A percentile compares a stretch with the other conserved stretches of the same genome.
These are phyloP conservation scores for Aspergillus clavatus DNA, from an alignment of 2,329 filamentous ascomycete species.

Conservation along the genomic window DNA sequence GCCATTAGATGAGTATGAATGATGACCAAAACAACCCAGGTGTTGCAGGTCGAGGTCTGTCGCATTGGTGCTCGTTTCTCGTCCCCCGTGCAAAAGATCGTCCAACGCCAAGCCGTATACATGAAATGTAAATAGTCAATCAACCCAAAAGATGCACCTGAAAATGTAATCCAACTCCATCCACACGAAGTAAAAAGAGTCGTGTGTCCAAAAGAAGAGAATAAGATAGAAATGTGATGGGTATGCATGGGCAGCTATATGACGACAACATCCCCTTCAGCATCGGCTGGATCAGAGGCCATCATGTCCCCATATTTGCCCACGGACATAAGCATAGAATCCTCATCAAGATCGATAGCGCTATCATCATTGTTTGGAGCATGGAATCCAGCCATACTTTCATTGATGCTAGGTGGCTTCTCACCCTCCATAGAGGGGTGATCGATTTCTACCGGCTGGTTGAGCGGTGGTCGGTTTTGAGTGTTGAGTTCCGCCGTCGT, in stretches of 20 bases:
- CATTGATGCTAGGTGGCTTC: slow-evolving; percentile 45
- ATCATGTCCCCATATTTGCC: slow-evolving; percentile 45
- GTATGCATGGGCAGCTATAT: slow-evolving; percentile 28
- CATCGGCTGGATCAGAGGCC: slow-evolving; percentile 42
- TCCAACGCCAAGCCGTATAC: slow-evolving; percentile 23
- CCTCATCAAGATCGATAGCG: slow-evolving; percentile 62
- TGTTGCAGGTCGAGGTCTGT: slow-evolving; percentile 12
- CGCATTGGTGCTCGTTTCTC: slow-evolving; percentile 28
- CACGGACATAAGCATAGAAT: slow-evolving; percentile 39
- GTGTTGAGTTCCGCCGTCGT: slow-evolving; percentile 13
- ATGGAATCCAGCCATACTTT: slow-evolving; percentile 34
- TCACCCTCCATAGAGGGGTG: slow-evolving; percentile 27
- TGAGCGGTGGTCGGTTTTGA: slow-evolving; percentile 14
- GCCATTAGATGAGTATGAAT: slow-evolving; percentile 18
- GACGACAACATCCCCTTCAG: slow-evolving; percentile 44
- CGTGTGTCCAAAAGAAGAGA: slow-evolving; percentile 12
- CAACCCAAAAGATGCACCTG: slow-evolving; percentile 23
- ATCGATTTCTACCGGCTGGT: slow-evolving; percentile 17
- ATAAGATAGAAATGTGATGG: slow-evolving; percentile 12
- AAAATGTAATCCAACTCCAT: slow-evolving; percentile 30
- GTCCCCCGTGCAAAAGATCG: slow-evolving; percentile 28
- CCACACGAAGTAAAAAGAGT: slow-evolving; percentile 18
- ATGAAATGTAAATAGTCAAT: slow-evolving; percentile 18
- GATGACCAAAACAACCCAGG: slow-evolving; percentile 12
- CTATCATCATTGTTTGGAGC: slow-evolving; percentile 59